Evolutionary conservation across 495 filamentous ascomycete genomes (phyloP), one percentile per base, ranked within the genome.

Genomic region (Glutinoglossum americanum): DNA sequence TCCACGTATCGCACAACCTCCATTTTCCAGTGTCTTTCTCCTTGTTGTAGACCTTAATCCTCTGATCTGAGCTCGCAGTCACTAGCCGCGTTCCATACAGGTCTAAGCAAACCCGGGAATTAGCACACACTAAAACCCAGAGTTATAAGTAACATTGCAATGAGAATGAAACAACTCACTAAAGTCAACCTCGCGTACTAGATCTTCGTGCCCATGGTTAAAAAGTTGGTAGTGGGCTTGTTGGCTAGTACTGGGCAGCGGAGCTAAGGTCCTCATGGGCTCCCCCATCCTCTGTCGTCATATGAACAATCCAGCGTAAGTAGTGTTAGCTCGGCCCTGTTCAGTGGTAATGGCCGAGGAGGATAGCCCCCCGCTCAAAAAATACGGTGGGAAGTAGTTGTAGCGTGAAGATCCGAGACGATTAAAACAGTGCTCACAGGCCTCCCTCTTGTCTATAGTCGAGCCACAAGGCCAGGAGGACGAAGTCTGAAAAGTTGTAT

Each of bases 31-130:
- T 80, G 62, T 87, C 80, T 61, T 81, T 80, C 60, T 89, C 78
- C 45, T 75, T 68, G 66, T 94, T 87, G 77, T 88, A 97, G 32
- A 97, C 84, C 66, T 88, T 87, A 62, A 99, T 83, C 65, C 83
- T 85, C 64, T 95, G 93, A 69, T 99, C 92, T 1, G 88, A 83
- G 37, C 85, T 92, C 30, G 85, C 87, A 11, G 89, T 89, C 30
- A 89, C 85, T 70, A 89, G 85, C 60, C 89, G 87, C 62, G 83
- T 89, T 59, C 92, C 92, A 66, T 90, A 90, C 63, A 76, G 78
- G 71, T 96, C 73, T 67, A 66, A 69, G 60, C 63, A 13, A 53
- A 1, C 13, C 49, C 5, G 26, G 15, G 44, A 13, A 17, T n/a
- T 10, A 27, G 49, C 11, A 2, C 26, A 53, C 15, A 17, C 0